These are phyloP conservation scores for Ceratobasidium sp. DNA, from an alignment of 1,284 basidiomycete genomes.

Conservation along the genomic window DNA sequence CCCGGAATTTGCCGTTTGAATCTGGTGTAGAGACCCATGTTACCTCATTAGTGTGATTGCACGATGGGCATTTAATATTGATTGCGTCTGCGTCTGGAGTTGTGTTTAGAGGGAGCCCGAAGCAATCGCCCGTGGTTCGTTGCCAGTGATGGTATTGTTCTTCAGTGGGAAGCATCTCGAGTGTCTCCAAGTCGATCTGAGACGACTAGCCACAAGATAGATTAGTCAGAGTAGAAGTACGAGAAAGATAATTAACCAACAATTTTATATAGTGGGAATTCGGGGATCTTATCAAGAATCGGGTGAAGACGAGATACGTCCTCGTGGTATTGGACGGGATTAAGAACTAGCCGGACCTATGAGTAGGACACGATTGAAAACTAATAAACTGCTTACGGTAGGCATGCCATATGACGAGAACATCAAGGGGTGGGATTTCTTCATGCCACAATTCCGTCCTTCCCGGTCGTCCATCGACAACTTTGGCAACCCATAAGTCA, in stretches of 20 bases:
- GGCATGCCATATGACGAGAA: slow-evolving; percentile 67
- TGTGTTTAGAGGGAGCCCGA: slow-evolving; percentile 17
- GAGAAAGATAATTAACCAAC: not conserved
- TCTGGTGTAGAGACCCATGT: not conserved
- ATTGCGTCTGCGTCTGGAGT: slow-evolving; percentile 10
- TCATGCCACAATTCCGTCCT: slow-evolving; percentile 14
- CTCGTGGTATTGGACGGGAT: slow-evolving; percentile 2
- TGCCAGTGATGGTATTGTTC: slow-evolving; percentile 20
- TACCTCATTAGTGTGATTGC: slow-evolving; percentile 4
- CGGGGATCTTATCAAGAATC: slow-evolving; percentile 2
- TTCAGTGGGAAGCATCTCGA: slow-evolving; percentile 15
- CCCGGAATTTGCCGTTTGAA: not conserved
- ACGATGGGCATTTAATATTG: not conserved
- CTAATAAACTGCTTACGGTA: slow-evolving; percentile 54
- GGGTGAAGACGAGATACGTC: slow-evolving; percentile 13
- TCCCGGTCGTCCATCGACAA: slow-evolving; percentile 3
- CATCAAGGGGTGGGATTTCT: slow-evolving; percentile 64
- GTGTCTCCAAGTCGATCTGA: slow-evolving; percentile 17
- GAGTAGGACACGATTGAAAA: not conserved
- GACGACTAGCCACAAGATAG: not conserved
- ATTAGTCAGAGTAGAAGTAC: not conserved
- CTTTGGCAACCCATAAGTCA: slow-evolving; percentile 45
- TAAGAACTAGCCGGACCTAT: not conserved
- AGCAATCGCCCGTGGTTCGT: slow-evolving; percentile 14
- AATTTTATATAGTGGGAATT: slow-evolving; percentile 14